phyloP scores from a whole-genome alignment of 352 stramenopile genomes.

The Phytophthora megakarya region DNA sequence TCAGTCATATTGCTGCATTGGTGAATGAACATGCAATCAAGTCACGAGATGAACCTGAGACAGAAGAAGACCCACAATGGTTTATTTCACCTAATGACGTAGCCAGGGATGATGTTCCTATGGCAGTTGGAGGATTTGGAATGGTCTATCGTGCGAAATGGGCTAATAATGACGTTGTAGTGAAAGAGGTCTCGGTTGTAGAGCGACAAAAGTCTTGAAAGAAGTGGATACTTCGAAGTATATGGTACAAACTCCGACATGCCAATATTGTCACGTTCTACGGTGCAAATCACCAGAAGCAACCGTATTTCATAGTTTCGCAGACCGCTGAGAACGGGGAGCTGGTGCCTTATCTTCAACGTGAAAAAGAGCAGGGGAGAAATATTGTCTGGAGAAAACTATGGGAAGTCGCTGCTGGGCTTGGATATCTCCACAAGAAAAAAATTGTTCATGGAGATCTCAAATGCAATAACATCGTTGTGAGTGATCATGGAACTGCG shows the following conservation, averaged over 20 bases:
- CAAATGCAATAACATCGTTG: slow-evolving; percentile 30
- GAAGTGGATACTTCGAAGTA: not conserved
- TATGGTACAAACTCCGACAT: not conserved
- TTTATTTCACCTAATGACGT: slow-evolving; percentile 9
- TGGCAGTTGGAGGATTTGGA: slow-evolving; percentile 9
- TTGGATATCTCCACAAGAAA: slow-evolving; percentile 19
- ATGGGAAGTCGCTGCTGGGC: slow-evolving; percentile 18
- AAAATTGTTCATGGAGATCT: slow-evolving; percentile 35
- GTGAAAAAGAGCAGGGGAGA: slow-evolving; percentile 3
- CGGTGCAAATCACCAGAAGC: not conserved
- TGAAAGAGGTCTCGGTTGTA: slow-evolving; percentile 16
- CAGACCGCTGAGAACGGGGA: slow-evolving; percentile 13
- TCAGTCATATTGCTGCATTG: not conserved
- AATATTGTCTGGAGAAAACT: slow-evolving; percentile 15
- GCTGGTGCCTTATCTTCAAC: slow-evolving; percentile 17
- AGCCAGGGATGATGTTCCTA: not conserved
- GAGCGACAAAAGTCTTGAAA: not conserved
- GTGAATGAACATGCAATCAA: not conserved
- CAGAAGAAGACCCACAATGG: slow-evolving; percentile 6
- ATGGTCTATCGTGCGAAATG: slow-evolving; percentile 19
- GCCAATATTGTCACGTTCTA: not conserved
- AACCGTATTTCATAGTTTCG: not conserved
- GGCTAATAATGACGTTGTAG: not conserved
- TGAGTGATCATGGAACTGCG: slow-evolving; percentile 27
- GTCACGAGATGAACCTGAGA: not conserved